Evolutionary conservation across 164 flowering plant genomes (phyloP).

Genomic region (Taxillus chinensis): DNA sequence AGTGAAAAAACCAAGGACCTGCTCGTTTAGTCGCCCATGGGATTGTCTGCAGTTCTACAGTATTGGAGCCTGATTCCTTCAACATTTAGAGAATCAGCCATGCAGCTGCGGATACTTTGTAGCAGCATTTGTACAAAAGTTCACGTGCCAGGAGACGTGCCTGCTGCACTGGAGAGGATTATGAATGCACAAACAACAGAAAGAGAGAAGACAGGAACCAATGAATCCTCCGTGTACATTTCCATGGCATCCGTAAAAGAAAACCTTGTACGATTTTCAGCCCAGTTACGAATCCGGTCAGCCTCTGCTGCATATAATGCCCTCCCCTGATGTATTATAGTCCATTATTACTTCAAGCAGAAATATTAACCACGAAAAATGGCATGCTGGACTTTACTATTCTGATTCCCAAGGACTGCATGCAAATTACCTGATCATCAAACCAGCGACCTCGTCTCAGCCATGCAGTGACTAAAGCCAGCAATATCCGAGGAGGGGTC

Average conservation of each 20-base stretch:
- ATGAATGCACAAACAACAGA: slow-evolving; percentile 97
- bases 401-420: not conserved
- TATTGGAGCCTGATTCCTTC: too few species aligned
- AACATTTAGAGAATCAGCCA: too few species aligned
- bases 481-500: slow-evolving; percentile 91
- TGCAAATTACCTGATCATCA: slow-evolving; percentile 64
- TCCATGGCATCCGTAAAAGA: slow-evolving; percentile 99
- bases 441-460: slow-evolving; percentile 92
- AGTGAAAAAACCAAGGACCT: too few species aligned
- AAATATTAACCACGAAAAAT: not conserved
- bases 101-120: not conserved
- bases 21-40: too few species aligned
- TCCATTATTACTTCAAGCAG: slow-evolving; percentile 5
- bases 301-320: slow-evolving; percentile 99
- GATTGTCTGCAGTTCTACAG: too few species aligned
- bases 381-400: not conserved
- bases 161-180: slow-evolving; percentile 64
- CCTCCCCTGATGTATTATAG: slow-evolving; percentile 51
- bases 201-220: slow-evolving; percentile 92
- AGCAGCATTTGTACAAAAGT: not conserved
- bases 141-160: slow-evolving; percentile 47
- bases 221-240: slow-evolving; percentile 90
- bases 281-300: slow-evolving; percentile 93
- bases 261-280: slow-evolving; percentile 80
- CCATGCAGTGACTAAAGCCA: slow-evolving; percentile 95